Conservation (phyloP, 140 eudicot genomes). For the Oenanthe javanica region DNA sequence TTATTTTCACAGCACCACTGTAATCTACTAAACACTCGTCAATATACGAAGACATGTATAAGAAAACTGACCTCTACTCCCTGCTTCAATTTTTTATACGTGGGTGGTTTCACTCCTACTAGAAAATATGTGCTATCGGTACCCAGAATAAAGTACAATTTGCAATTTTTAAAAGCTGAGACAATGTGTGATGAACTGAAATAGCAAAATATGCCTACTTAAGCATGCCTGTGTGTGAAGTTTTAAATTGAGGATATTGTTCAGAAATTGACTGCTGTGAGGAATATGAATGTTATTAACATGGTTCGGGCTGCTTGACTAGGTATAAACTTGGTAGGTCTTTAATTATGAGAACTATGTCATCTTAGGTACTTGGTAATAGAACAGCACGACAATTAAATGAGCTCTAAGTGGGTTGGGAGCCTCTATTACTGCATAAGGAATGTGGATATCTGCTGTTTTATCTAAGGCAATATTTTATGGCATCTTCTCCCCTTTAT, state of each 20-base stretch:
- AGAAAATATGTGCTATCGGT: neutral
- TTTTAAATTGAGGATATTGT: neutral
- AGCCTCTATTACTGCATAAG: neutral
- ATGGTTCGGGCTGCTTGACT: neutral
- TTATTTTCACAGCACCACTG: neutral
- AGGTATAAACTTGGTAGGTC: neutral
- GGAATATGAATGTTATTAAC: neutral
- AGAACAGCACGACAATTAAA: neutral
- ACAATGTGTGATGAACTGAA: neutral
- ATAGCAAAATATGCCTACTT: neutral
- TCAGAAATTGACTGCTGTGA: neutral
- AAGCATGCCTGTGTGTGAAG: neutral
- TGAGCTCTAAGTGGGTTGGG: neutral
- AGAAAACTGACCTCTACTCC: neutral
- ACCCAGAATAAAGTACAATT: neutral
- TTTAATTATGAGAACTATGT: neutral
- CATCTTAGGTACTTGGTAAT: neutral
- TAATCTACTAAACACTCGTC: neutral
- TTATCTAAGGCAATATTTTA: neutral
- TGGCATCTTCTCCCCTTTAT: neutral
- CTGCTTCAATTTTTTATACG: neutral
- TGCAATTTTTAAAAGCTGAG: neutral
- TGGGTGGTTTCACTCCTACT: neutral
- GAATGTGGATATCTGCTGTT: neutral
- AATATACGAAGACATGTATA: neutral